Evolutionary conservation across 1,139 yeast species (phyloP).

Genomic region (Suhomyces choctaworum): DNA sequence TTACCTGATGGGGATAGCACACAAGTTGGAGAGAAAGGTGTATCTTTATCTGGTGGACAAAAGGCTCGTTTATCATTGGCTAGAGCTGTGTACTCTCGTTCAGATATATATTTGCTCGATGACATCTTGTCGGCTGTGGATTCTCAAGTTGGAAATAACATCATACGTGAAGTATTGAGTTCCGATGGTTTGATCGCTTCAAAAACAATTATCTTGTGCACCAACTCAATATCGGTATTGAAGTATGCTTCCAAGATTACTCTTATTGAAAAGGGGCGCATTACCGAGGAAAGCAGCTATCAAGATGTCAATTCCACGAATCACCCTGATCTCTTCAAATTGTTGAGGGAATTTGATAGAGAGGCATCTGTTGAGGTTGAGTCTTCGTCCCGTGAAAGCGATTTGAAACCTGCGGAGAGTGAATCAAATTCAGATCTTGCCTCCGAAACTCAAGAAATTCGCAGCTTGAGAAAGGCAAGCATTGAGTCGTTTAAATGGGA

Average conservation of each 20-base stretch:
- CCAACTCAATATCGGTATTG: constrained; percentile 40
- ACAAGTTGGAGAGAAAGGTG: constrained; percentile 95
- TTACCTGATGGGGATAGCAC: constrained; percentile 90
- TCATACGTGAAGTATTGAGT: constrained; percentile 34
- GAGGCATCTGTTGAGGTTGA: neutral
- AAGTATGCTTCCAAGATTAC: constrained; percentile 31
- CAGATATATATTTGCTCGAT: constrained; percentile 86
- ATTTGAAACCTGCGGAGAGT: neutral
- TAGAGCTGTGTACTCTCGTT: constrained; percentile 92
- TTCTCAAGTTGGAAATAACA: constrained; percentile 78
- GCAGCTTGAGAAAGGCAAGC: constrained; percentile 25
- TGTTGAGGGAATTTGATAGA: constrained; percentile 28
- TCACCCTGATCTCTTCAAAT: constrained; percentile 28
- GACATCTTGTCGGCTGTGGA: constrained; percentile 93
- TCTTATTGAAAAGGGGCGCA: constrained; percentile 28
- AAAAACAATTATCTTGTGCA: constrained; percentile 38
- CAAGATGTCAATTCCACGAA: constrained; percentile 13
- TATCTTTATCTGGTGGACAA: constrained; percentile 96
- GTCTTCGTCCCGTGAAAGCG: neutral
- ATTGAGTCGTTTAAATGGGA: constrained; percentile 36
- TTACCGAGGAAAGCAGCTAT: constrained; percentile 26
- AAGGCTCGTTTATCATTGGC: constrained; percentile 92
- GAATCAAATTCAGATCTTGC: neutral
- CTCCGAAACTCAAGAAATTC: neutral
- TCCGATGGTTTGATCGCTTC: constrained; percentile 30